phyloP scores from a whole-genome alignment of 2,329 filamentous ascomycete species.

The Beauveria asiatica region DNA sequence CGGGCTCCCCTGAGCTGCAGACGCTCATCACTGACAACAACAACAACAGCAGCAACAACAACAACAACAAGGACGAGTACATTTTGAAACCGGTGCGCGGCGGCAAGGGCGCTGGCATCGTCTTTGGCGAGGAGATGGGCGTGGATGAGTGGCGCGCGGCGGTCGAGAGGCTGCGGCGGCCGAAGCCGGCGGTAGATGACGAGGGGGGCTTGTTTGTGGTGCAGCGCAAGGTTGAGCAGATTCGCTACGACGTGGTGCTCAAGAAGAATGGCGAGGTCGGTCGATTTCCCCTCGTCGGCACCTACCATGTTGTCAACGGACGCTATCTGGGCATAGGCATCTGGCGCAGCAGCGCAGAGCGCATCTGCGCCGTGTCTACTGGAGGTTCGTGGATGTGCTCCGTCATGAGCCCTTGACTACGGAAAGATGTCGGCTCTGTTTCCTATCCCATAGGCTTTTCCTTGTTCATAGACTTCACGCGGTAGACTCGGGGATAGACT shows the following conservation, averaged over 20 bases:
- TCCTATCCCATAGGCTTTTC: not conserved
- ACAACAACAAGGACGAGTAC: slow-evolving; percentile 16
- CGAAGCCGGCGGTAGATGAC: not conserved
- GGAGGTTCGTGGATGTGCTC: slow-evolving; percentile 28
- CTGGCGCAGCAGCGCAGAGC: slow-evolving; percentile 23
- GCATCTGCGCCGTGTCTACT: slow-evolving; percentile 24
- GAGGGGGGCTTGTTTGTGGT: slow-evolving; percentile 18
- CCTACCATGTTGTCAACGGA: slow-evolving; percentile 24
- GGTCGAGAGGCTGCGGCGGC: slow-evolving; percentile 15
- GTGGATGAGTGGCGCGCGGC: not conserved
- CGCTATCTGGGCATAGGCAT: slow-evolving; percentile 22
- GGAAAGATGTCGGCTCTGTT: not conserved
- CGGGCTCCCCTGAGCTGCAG: slow-evolving; percentile 20
- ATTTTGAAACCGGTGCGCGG: slow-evolving; percentile 30
- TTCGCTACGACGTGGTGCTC: slow-evolving; percentile 25
- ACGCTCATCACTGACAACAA: slow-evolving; percentile 16
- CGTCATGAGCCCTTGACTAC: slow-evolving; percentile 14
- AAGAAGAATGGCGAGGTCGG: slow-evolving; percentile 17
- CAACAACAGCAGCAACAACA: not conserved
- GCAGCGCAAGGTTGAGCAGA: slow-evolving; percentile 23
- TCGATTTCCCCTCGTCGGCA: slow-evolving; percentile 25
- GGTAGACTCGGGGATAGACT: not conserved
- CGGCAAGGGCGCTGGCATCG: slow-evolving; percentile 31
- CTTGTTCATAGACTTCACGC: not conserved
- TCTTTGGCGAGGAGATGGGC: slow-evolving; percentile 29